These are phyloP conservation scores for Zymoseptoria crescenta DNA, from an alignment of 2,329 filamentous ascomycete species.

Conservation along the genomic window DNA sequence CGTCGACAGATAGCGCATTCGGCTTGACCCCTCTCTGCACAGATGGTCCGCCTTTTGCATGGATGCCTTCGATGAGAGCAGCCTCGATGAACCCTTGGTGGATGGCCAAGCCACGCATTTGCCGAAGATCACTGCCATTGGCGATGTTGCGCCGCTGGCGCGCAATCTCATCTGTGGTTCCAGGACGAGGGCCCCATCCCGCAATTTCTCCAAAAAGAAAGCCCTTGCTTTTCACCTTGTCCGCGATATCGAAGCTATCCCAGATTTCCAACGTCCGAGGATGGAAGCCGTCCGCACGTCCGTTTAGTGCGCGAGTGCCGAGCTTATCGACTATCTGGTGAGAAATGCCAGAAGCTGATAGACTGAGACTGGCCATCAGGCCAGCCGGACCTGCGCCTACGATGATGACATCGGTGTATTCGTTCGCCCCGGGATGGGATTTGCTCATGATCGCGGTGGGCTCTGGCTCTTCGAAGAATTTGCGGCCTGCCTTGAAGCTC, in stretches of 20 bases:
- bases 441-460: not conserved
- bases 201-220: constrained; percentile 3
- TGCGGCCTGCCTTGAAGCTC: not conserved
- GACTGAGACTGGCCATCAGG: constrained; percentile 43
- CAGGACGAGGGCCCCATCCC: constrained; percentile 1
- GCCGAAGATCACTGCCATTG: constrained; percentile 25
- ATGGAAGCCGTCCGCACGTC: constrained; percentile 50
- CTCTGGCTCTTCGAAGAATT: not conserved
- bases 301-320: constrained; percentile 21
- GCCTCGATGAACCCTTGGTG: constrained; percentile 44
- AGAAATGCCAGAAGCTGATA: constrained; percentile 40
- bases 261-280: constrained; percentile 64
- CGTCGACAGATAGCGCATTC: constrained; percentile 47
- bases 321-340: constrained; percentile 37
- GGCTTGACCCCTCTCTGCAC: constrained; percentile 56
- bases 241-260: constrained; percentile 59
- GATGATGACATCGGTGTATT: constrained; percentile 37
- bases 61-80: constrained; percentile 30
- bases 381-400: constrained; percentile 44
- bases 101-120: constrained; percentile 32
- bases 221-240: constrained; percentile 52
- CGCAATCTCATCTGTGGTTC: constrained; percentile 23
- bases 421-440: not conserved
- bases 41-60: constrained; percentile 6
- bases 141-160: constrained; percentile 30